These are phyloP conservation scores for Diaporthe sp. DNA, from an alignment of 2,329 filamentous ascomycete genomes.

Conservation along the genomic window DNA sequence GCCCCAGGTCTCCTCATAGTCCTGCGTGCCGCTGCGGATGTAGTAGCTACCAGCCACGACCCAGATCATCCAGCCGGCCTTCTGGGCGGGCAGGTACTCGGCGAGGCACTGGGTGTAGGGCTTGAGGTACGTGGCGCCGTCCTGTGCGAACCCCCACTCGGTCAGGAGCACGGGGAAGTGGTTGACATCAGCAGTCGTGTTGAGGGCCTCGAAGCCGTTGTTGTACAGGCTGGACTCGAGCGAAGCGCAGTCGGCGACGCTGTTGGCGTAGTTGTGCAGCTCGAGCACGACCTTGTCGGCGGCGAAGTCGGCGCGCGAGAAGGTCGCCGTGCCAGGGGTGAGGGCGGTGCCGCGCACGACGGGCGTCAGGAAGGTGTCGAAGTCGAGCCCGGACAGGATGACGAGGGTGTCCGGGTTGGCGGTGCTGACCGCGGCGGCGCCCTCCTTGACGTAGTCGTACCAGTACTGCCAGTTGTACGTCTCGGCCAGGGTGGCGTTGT, in stretches of 20 bases:
- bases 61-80: conserved; percentile 72
- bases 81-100: conserved; percentile 61
- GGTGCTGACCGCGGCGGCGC: conserved; percentile 58
- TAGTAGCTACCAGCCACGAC: conserved; percentile 73
- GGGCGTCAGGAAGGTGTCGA: conserved; percentile 60
- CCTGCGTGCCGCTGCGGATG: conserved; percentile 64
- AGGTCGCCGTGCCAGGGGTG: conserved; percentile 55
- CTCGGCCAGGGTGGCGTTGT: conserved; percentile 48
- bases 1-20: conserved; percentile 72
- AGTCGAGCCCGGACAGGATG: conserved; percentile 66
- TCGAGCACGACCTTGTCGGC: conserved; percentile 64
- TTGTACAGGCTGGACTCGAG: conserved; percentile 58
- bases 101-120: conserved; percentile 68
- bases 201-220: conserved; percentile 59
- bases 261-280: conserved; percentile 64
- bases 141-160: conserved; percentile 68
- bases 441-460: conserved; percentile 60
- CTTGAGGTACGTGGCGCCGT: conserved; percentile 59
- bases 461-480: conserved; percentile 63
- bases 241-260: conserved; percentile 55
- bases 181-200: conserved; percentile 50
- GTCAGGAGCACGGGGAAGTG: conserved; percentile 65
- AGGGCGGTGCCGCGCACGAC: conserved; percentile 59
- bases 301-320: conserved; percentile 55
- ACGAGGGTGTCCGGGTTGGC: conserved; percentile 62